Evolutionary conservation across 2,329 filamentous ascomycete species (phyloP), one percentile per base, ranked within the genome.

Genomic region (Nectriaceae sp.): DNA sequence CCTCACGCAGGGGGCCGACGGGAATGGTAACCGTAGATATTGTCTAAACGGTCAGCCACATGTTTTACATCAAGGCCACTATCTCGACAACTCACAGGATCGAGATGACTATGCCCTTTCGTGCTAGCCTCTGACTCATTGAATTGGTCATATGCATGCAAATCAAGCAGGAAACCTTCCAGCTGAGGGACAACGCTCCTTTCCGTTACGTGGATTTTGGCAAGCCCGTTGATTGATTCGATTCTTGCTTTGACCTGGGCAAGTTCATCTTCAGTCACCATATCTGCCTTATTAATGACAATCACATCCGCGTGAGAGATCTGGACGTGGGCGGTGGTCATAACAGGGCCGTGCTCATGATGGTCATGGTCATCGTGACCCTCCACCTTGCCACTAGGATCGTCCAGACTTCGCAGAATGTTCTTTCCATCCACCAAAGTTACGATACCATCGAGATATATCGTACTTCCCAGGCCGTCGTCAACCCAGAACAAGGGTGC

Each of bases 401-500:
- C 89, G 54, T 97, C 89, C 2, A 99, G 78, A 60, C 84, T 89
- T 54, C 80, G 84, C 4, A 95, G 69, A 19, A 99, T 88, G 62
- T 97, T 97, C 72, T 94, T 95, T 24, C 92, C 93, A 67, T 99
- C 94, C 18, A 99, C 90, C 2, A 99, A 76, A 0, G 94, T 97
- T 40, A 97, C 92, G 47, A 99, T 96, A 2, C 94, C 94, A 65
- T 99, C 94, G 0, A 99, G 82, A 68, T 96, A 99, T 61, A 99
- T 97, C 31, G 88, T 92, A 69, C 92, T 96, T 6, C 91, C 93
- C 3, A 99, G 80, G 1, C 92, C 94, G 57, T 97, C 93, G 61
- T 99, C 94, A 21, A 99, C 87, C 94, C 94, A 99, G 73, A 99
- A 99, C 13, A 97, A 74, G 1, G 94, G 94, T 1, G 94, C 94